Evolutionary conservation across 805 yeast species (phyloP), one percentile per base, ranked within the genome.

Genomic region (Scheffersomyces ergatensis): DNA sequence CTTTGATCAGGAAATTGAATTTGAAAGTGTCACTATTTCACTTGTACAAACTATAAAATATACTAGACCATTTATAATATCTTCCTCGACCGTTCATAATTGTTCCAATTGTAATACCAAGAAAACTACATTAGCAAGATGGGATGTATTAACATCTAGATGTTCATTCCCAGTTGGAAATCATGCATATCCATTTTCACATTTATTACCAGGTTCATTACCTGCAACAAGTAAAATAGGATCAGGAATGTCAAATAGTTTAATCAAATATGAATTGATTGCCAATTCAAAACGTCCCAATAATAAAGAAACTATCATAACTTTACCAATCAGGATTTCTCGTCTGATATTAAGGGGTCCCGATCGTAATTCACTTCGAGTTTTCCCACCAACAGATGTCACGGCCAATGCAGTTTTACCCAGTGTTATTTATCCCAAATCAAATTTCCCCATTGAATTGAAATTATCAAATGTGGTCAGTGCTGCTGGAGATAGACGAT

Each of bases 371-470:
- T 87, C 96, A 1, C 65, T 89, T 29, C 76, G 99, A 45, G 87
- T 93, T 1, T 93, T 93, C 62, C 99, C 99, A 1, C 98, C 99
- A 6, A 92, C 98, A 0, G 86, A 85, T 33, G 83, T 93, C 27
- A 83, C 89, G 2, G 95, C 96, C 5, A 79, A 85, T 20, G 93
- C 95, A 7, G 85, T 83, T 13, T 68, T 93, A 37, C 99, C 99
- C 2, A 85, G 85, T 47, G 96, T 89, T 13, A 76, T 87, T 24
- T 87, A 87, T 60, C 98, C 98, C 11, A 83, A 86, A 57, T 84
- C 96, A 0, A 73, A 83, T 0, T 88, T 93, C 55, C 85, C 93
- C 0, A 73, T 92, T 17, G 97, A 89, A 55, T 68, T 93, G 54
- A 80, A 82, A 49, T 65, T 93, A 53, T 95, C 89, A 51, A 85